Base-by-base conservation (phyloP, 345 rosid species). In the Eucalyptus marginata region DNA sequence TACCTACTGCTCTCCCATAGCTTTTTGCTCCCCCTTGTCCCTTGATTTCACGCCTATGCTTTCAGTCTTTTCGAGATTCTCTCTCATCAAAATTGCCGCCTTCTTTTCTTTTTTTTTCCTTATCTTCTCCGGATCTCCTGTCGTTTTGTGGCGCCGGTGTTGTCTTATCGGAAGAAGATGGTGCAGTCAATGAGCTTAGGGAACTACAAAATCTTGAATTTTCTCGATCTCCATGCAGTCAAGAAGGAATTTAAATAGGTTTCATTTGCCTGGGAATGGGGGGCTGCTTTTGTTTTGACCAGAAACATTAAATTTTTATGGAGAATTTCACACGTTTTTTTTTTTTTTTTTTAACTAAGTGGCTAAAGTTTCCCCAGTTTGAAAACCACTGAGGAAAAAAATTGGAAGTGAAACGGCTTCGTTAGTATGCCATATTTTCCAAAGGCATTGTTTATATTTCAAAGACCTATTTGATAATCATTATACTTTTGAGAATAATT, bases 11-110 rank as follows among this genome's bases (percentile, higher is more conserved):
- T 86, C 87, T 12, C 87, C 62, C 62, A 36, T 16, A 20, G 49
- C 49, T 33, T 49, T 86, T 49, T n/a, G 36, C 87, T 17, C 40
- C 66, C 66, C n/a, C 87, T 86, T 86, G 33, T 86, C 87, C 87
- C 29, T 49, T 66, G 7, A 44, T 47, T 44, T 44, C 84, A 66
- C 83, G 83, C 88, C 52, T 62, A 3, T 66, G 81, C 88, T 66
- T 66, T 87, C 83, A 44, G 88, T 87, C 88, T 31, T 66, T 87
- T 87, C 83, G 66, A 40, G 66, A 87, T 66, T 49, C 50, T 59
- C 84, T n/a, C 76, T 62, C 76, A 12, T 43, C 54, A 33, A 33
- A 40, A 66, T 46, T 46, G 80, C 49, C 44, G 24, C 84, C 56
- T 31, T 47, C 20, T 44, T 10, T 62, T 0, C 3, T 47, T 47